phyloP scores from a whole-genome alignment of 1,284 basidiomycete genomes.

The Pholiota adiposa region DNA sequence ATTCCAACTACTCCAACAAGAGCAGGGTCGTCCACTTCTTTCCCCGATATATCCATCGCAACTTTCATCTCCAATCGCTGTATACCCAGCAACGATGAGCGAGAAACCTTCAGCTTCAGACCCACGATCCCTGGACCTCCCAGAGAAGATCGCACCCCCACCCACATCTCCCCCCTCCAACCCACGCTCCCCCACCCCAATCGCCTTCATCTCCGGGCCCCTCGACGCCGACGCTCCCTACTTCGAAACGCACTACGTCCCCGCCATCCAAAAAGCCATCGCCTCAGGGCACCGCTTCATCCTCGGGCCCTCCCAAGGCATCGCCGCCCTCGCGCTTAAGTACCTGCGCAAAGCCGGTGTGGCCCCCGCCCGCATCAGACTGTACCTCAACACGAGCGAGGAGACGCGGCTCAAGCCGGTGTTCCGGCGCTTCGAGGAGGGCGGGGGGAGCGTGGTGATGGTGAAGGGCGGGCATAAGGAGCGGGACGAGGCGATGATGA shows the following conservation, averaged over 20 bases:
- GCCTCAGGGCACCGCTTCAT: slow-evolving; percentile 14
- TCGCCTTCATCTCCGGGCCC: slow-evolving; percentile 21
- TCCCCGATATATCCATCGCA: no score
- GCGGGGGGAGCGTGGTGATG: slow-evolving; percentile 15
- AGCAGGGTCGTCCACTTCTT: no score
- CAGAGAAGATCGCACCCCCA: no score
- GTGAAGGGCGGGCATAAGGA: slow-evolving; percentile 18
- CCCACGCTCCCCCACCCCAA: background rate
- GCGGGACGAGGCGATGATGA: slow-evolving; percentile 25
- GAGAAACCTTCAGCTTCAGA: no score
- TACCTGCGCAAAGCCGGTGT: slow-evolving; percentile 9
- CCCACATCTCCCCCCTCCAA: background rate
- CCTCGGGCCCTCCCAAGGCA: slow-evolving; percentile 12
- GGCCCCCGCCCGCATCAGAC: slow-evolving; percentile 3
- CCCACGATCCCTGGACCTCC: no score
- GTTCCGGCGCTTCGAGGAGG: slow-evolving; percentile 16
- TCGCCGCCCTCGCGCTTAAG: slow-evolving; percentile 11
- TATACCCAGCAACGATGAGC: no score
- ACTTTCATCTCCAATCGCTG: no score
- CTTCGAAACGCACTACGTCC: slow-evolving; percentile 15
- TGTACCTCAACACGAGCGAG: slow-evolving; percentile 16
- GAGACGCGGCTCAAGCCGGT: slow-evolving; percentile 8
- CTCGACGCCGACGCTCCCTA: slow-evolving; percentile 11
- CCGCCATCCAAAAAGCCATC: slow-evolving; percentile 8
- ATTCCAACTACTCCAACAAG: no score